Evolutionary conservation across 2,329 filamentous ascomycete species (phyloP).

Genomic region (Aureobasidium sp.): DNA sequence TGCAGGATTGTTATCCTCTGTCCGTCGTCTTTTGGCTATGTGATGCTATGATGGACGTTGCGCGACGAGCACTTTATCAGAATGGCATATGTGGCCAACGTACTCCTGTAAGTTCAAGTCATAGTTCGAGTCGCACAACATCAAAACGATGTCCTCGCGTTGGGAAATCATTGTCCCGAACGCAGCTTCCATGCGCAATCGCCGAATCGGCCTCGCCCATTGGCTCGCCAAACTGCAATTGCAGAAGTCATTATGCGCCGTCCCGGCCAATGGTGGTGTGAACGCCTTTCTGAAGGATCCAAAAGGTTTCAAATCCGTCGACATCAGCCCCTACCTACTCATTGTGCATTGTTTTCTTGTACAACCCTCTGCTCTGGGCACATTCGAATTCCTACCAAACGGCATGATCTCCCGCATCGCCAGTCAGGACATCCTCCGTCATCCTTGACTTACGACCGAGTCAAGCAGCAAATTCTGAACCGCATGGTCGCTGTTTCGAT

Average conservation of each 20-base stretch:
- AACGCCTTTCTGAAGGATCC: background rate
- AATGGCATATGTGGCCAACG: background rate
- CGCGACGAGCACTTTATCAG: background rate
- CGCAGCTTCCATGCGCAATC: constrained; percentile 1
- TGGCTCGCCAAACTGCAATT: background rate
- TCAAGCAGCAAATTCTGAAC: background rate
- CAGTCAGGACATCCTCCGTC: background rate
- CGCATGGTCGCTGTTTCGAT: background rate
- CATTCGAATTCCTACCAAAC: background rate
- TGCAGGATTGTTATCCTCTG: background rate
- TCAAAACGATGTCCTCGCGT: background rate
- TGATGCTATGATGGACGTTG: background rate
- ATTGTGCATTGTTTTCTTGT: background rate
- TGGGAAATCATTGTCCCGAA: background rate
- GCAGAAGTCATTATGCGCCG: background rate
- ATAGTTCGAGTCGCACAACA: background rate
- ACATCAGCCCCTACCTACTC: background rate
- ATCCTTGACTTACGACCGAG: background rate
- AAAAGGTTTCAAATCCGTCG: background rate
- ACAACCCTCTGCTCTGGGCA: background rate
- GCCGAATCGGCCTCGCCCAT: background rate
- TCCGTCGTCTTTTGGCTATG: background rate
- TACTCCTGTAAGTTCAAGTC: background rate
- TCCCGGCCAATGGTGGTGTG: background rate
- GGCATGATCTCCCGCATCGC: background rate